Evolutionary conservation across 2,329 filamentous ascomycete genomes (phyloP).

Genomic region (Verticillium zaregamsianum): DNA sequence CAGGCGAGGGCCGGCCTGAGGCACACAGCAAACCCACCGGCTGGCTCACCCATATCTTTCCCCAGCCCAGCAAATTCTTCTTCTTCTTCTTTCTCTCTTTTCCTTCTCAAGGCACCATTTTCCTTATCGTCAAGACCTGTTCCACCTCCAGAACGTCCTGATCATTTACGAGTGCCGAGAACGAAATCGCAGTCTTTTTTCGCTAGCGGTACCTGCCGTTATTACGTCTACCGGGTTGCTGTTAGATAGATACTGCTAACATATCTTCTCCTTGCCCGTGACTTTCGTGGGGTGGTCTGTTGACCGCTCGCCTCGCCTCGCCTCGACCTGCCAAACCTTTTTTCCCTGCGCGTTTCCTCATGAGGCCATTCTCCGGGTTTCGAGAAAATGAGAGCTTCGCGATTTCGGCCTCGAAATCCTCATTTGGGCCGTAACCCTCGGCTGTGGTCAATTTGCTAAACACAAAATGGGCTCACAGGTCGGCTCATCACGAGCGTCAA

Average conservation of each 20-base stretch:
- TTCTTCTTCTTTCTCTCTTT: slow-evolving; percentile 28
- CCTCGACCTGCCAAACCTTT: background rate
- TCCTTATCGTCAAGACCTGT: slow-evolving; percentile 94
- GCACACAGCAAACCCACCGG: background rate
- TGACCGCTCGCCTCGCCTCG: background rate
- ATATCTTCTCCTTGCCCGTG: slow-evolving; percentile 33
- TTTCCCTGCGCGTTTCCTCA: no score
- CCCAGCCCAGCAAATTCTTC: slow-evolving; percentile 1
- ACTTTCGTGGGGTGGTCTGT: background rate
- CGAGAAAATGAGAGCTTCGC: background rate
- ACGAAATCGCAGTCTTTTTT: slow-evolving; percentile 81
- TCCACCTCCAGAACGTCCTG: slow-evolving; percentile 69
- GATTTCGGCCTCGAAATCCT: background rate
- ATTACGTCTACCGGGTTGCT: slow-evolving; percentile 66
- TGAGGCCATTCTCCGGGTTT: no score
- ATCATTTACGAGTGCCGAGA: slow-evolving; percentile 94
- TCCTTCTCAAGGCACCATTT: slow-evolving; percentile 62
- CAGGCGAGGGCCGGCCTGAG: background rate
- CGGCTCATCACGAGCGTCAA: background rate
- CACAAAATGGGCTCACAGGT: background rate
- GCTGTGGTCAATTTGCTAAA: background rate
- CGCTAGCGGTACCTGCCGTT: slow-evolving; percentile 91
- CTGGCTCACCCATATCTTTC: slow-evolving; percentile 9
- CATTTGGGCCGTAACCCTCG: background rate
- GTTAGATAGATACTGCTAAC: slow-evolving; percentile 98